A percentile compares a stretch with the other conserved stretches of the same genome.
Conservation (phyloP, 139 green algal species). For the Asterochloris sp. region DNA sequence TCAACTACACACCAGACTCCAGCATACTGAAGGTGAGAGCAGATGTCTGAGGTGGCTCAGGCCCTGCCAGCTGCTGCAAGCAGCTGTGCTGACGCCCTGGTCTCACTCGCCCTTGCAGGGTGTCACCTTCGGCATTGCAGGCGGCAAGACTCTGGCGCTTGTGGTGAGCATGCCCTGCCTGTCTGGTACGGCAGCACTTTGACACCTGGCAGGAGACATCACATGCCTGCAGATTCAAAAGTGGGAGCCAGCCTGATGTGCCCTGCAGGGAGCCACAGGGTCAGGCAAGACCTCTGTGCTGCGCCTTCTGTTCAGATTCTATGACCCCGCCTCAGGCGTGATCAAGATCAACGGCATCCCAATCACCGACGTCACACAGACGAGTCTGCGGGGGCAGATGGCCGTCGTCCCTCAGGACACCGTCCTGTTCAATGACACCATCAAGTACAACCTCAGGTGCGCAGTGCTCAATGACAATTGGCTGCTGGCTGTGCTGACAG, state of each 20-base stretch:
- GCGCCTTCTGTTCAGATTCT: conserved; percentile 83
- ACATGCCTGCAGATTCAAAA: conserved; percentile 45
- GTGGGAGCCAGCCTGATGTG: conserved; percentile 19
- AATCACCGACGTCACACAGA: conserved; percentile 66
- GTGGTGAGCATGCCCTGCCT: conserved; percentile 37
- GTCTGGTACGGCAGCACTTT: too few species aligned
- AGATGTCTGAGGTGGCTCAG: too few species aligned
- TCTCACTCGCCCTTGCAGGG: conserved; percentile 27
- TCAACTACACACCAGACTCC: conserved; percentile 2
- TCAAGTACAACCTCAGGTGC: conserved; percentile 81
- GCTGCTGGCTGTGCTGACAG: too few species aligned
- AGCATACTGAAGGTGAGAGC: conserved; percentile 28
- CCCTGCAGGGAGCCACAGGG: conserved; percentile 70
- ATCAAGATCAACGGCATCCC: conserved; percentile 77
- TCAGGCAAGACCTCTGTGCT: conserved; percentile 88
- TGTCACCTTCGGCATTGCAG: conserved; percentile 57
- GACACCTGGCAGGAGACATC: too few species aligned
- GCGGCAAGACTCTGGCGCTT: conserved; percentile 67
- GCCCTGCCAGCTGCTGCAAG: too few species aligned
- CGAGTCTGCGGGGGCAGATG: conserved; percentile 13
- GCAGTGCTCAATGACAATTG: too few species aligned
- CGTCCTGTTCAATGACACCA: conserved; percentile 89
- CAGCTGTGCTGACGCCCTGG: too few species aligned
- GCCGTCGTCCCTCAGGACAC: conserved; percentile 68
- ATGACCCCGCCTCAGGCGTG: conserved; percentile 68